Evolutionary conservation across 345 rosid genomes (phyloP), one percentile per base, ranked within the genome.

Genomic region (Garcia nutans): DNA sequence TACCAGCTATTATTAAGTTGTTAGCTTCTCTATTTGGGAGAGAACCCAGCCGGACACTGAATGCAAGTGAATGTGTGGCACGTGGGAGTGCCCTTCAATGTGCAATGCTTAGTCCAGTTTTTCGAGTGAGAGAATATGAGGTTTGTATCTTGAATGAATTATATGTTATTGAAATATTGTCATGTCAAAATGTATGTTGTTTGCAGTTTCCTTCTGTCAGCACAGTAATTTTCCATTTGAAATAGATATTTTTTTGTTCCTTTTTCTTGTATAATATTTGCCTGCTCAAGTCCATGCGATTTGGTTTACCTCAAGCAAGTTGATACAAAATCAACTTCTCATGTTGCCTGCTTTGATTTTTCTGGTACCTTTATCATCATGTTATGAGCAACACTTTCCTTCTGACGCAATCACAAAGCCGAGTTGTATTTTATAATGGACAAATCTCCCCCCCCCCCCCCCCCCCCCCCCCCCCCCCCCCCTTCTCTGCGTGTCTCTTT

Each of bases 31-130:
- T 86, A 70, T 88, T 86, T 75, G 73, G 83, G 57, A 82, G 71
- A 81, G 92, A 88, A 79, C 92, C 90, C 55, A 79, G 88, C 45
- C 85, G 92, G 58, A 83, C 81, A 6, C 50, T 88, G 70, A 88
- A 88, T 84, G 88, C 88, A 15, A 87, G 92, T 76, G 92, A 88
- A 77, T 85, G 92, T 77, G 88, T 88, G 54, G 87, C 92, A 22
- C 89, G 92, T 62, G 92, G 92, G 45, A 87, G 92, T 78, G 90
- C 90, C 52, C 84, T 88, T 42, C 92, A 88, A 74, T 88, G 92
- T 60, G 92, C 92, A 24, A 87, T 87, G 87, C 90, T 88, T 54
- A 88, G 92, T 80, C 90, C 88, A 26, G 77, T 71, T 76, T 88
- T 88, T 72, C 85, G 85, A 10, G 88, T 87, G 68, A 84, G 84